Evolutionary conservation across 1,284 basidiomycete species (phyloP).

Genomic region (Malassezia psittaci): DNA sequence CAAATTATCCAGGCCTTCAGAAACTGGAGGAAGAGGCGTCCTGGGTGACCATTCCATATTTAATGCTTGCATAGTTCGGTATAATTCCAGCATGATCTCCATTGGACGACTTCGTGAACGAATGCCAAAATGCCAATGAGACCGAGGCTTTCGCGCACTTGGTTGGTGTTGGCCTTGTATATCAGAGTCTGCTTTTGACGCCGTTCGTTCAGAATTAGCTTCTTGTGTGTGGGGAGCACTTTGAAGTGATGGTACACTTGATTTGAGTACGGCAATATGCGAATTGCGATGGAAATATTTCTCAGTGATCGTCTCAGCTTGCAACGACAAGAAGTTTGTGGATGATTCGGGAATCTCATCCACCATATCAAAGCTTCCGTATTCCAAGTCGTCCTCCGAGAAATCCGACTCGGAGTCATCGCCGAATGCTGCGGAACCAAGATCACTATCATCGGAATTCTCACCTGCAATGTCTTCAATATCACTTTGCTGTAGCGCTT

Average conservation of each 20-base stretch:
- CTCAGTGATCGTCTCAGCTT: neutral
- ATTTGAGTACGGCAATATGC: constrained; percentile 31
- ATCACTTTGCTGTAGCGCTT: constrained; percentile 21
- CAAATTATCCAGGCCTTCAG: constrained; percentile 41
- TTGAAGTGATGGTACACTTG: constrained; percentile 20
- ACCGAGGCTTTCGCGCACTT: constrained; percentile 15
- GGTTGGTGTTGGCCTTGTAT: too few species aligned
- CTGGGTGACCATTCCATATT: constrained; percentile 80
- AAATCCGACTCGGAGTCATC: constrained; percentile 23
- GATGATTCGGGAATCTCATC: constrained; percentile 11
- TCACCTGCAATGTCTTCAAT: constrained; percentile 28
- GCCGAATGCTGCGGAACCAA: constrained; percentile 10
- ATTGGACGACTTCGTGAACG: constrained; percentile 87
- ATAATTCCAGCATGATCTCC: constrained; percentile 99
- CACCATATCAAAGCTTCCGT: constrained; percentile 23
- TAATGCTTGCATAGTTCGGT: constrained; percentile 78
- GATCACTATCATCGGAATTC: constrained; percentile 28
- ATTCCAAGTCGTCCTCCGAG: constrained; percentile 20
- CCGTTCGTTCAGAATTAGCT: constrained; percentile 12
- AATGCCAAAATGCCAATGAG: constrained; percentile 95
- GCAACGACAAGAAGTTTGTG: too few species aligned
- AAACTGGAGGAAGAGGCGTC: constrained; percentile 28
- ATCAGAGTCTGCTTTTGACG: neutral
- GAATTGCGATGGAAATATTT: constrained; percentile 13
- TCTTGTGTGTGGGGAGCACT: constrained; percentile 16